phyloP scores from a whole-genome alignment of 352 stramenopile species.

The Pythium brachiatum region DNA sequence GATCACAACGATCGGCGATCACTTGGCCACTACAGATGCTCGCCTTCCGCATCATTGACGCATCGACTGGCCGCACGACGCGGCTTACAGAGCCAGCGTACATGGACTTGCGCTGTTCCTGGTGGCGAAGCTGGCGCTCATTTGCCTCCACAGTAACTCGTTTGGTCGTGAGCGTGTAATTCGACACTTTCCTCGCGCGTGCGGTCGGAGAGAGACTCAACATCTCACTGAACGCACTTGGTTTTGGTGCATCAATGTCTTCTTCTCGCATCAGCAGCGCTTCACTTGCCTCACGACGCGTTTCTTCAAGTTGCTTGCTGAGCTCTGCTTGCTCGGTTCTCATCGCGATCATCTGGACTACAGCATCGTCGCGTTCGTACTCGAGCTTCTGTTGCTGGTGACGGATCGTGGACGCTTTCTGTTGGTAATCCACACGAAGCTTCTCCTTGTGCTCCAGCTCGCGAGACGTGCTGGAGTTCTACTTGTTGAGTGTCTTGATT shows the following conservation, averaged over 20 bases:
- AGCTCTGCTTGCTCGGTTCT: conserved; percentile 39
- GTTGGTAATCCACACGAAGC: conserved; percentile 56
- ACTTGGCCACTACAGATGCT: conserved; percentile 16
- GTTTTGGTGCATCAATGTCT: conserved; percentile 51
- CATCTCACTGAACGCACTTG: conserved; percentile 44
- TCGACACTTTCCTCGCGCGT: conserved; percentile 18
- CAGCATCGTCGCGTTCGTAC: conserved; percentile 50
- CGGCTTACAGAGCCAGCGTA: conserved; percentile 15
- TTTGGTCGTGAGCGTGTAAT: conserved; percentile 25
- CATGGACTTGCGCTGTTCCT: conserved; percentile 25
- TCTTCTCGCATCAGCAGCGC: conserved; percentile 69
- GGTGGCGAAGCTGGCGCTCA: conserved; percentile 15
- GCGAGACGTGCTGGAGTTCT: conserved; percentile 44
- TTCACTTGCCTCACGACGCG: conserved; percentile 42
- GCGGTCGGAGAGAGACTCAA: conserved; percentile 13
- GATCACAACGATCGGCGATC: background rate
- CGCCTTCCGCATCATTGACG: conserved; percentile 17
- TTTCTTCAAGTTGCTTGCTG: conserved; percentile 36
- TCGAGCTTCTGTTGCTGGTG: conserved; percentile 49
- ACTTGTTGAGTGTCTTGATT: conserved; percentile 41
- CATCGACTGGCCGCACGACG: conserved; percentile 13
- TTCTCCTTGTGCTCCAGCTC: conserved; percentile 57
- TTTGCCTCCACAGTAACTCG: conserved; percentile 8
- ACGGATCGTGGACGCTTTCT: conserved; percentile 43
- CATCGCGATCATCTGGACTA: conserved; percentile 40